Percentiles rank a stretch among this genome's conserved stretches.
phyloP scores from a whole-genome alignment of 139 green algal genomes.

The Spirogloea muscicola region DNA sequence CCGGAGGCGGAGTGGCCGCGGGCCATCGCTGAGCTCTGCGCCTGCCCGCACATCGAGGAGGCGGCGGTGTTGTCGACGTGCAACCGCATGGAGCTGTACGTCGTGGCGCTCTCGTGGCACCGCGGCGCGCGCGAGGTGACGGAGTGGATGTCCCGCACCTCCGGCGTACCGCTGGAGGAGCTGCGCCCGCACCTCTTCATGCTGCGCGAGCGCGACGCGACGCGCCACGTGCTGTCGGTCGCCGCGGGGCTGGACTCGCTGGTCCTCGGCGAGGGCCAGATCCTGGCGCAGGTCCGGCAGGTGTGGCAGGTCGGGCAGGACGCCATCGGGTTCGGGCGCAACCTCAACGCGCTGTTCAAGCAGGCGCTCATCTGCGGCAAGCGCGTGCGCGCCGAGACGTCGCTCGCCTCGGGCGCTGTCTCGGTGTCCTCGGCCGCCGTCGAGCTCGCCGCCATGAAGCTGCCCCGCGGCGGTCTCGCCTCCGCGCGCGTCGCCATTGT shows the following conservation, averaged over 20 bases:
- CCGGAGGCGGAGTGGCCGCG: conserved; percentile 87
- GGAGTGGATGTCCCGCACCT: conserved; percentile 79
- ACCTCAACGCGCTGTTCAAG: conserved; percentile 98
- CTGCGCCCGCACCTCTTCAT: conserved; percentile 93
- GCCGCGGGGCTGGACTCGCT: conserved; percentile 90
- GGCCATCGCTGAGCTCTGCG: conserved; percentile 85
- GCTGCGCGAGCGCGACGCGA: conserved; percentile 87
- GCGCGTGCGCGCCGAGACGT: conserved; percentile 88
- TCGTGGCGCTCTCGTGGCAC: conserved; percentile 89
- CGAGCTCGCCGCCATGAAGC: conserved; percentile 94
- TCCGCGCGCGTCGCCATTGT: conserved; percentile 87
- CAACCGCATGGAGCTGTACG: conserved; percentile 98
- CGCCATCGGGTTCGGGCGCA: conserved; percentile 82
- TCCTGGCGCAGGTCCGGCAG: conserved; percentile 90
- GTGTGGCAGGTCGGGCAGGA: conserved; percentile 89
- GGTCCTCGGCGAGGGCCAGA: conserved; percentile 98
- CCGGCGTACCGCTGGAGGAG: conserved; percentile 83
- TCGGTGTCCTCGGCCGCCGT: conserved; percentile 87
- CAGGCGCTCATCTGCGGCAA: conserved; percentile 94
- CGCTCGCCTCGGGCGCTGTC: conserved; percentile 85
- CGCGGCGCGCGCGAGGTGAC: conserved; percentile 89
- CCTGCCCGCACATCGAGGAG: conserved; percentile 96
- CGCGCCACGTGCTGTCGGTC: conserved; percentile 87
- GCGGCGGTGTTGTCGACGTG: conserved; percentile 95
- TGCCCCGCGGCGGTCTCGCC: conserved; percentile 75